Conservation (phyloP, 495 filamentous ascomycete species). For the Staphylotrichum longicolle region DNA sequence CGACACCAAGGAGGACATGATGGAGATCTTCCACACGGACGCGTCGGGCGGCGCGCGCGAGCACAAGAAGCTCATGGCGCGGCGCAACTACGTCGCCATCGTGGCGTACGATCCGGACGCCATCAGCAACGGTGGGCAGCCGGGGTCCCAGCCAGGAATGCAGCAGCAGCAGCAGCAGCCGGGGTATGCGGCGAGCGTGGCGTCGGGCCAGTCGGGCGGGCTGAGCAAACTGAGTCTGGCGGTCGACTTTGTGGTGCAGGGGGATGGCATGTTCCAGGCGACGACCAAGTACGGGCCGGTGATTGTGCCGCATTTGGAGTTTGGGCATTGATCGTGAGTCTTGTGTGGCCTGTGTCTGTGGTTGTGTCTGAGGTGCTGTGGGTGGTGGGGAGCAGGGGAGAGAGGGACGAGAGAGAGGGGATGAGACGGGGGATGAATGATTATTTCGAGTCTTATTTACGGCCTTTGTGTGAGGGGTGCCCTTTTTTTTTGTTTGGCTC, state of each 20-base stretch:
- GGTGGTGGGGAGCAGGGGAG: not conserved
- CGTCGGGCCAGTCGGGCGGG: slow-evolving; percentile 31
- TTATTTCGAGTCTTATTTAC: not conserved
- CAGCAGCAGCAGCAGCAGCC: slow-evolving; percentile 40
- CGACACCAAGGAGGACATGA: slow-evolving; percentile 99
- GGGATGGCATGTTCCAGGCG: slow-evolving; percentile 69
- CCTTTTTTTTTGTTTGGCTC: too few species aligned
- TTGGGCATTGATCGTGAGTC: slow-evolving; percentile 53
- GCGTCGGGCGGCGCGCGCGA: slow-evolving; percentile 77
- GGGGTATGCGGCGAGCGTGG: slow-evolving; percentile 32
- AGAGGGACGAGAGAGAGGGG: not conserved
- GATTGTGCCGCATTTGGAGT: slow-evolving; percentile 88
- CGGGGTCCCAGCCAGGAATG: not conserved
- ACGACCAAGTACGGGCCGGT: slow-evolving; percentile 97
- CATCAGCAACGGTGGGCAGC: slow-evolving; percentile 49
- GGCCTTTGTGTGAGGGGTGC: too few species aligned
- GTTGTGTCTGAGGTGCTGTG: not conserved
- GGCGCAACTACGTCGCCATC: slow-evolving; percentile 91
- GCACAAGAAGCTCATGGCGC: slow-evolving; percentile 83
- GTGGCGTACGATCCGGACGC: slow-evolving; percentile 89
- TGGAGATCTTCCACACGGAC: slow-evolving; percentile 95
- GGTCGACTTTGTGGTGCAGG: slow-evolving; percentile 96
- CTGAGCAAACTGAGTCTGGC: slow-evolving; percentile 79
- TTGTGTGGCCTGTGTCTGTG: too few species aligned
- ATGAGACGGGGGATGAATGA: not conserved